These are phyloP conservation scores for Monilinia vaccinii-corymbosi DNA, from an alignment of 2,329 filamentous ascomycete species.

Conservation along the genomic window DNA sequence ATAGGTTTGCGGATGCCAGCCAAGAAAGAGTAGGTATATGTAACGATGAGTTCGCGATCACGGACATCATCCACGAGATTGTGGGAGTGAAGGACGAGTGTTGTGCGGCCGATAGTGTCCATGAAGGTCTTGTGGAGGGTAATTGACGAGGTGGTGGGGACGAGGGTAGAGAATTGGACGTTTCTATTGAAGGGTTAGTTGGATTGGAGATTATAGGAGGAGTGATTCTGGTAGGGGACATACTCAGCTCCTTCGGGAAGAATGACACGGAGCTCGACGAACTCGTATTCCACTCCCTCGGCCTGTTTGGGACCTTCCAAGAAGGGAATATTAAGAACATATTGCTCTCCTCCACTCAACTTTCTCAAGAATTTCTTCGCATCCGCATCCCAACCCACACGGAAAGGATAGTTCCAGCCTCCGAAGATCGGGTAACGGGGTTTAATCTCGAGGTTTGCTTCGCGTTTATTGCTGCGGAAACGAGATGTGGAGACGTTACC, in stretches of 20 bases:
- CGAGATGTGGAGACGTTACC: conserved; percentile 93
- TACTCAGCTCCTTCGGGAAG: conserved; percentile 86
- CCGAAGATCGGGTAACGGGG: conserved; percentile 95
- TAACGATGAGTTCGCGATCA: conserved; percentile 73
- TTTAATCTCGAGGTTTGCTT: conserved; percentile 81
- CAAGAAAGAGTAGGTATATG: conserved; percentile 72
- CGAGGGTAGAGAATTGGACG: conserved; percentile 63
- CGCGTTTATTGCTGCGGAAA: conserved; percentile 68
- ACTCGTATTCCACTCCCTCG: conserved; percentile 81
- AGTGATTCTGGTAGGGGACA: conserved; percentile 36
- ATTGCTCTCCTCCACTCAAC: conserved; percentile 53
- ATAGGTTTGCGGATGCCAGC: conserved; percentile 79
- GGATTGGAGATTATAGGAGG: conserved; percentile 35
- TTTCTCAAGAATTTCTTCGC: conserved; percentile 67
- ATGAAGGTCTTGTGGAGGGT: conserved; percentile 80
- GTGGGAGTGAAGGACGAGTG: conserved; percentile 67
- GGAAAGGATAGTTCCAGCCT: conserved; percentile 97
- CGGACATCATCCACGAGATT: conserved; percentile 89
- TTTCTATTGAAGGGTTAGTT: conserved; percentile 45
- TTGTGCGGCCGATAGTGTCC: conserved; percentile 83
- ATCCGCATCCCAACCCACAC: conserved; percentile 89
- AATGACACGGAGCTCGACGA: conserved; percentile 70
- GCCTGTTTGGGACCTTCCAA: conserved; percentile 80
- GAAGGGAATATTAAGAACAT: conserved; percentile 83
- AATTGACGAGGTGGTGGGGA: conserved; percentile 56